Evolutionary conservation across 306 rosid species (phyloP), one percentile per base, ranked within the genome.

Genomic region (Macrotyloma uniflorum): DNA sequence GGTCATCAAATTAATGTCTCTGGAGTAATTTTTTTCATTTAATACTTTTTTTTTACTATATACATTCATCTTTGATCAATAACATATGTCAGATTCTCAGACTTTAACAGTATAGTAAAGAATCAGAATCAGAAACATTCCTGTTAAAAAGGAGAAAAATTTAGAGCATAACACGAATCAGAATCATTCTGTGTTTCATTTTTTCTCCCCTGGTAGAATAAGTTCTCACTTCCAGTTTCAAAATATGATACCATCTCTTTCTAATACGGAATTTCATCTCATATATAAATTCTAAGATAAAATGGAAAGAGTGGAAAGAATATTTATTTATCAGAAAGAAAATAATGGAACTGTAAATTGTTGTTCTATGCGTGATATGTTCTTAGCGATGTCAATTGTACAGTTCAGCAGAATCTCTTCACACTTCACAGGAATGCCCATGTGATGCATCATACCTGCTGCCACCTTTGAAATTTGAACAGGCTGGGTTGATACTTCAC

Each of bases 1-100:
- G 53, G n/a, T 86, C 82, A 80, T 80, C 75, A 76, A 28, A 50
- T 43, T 46, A 51, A 53, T 55, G 54, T 73, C 69, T 65, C 47
- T 8, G 1, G 3, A 2, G 5, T 15, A 30, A 19, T 1, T 64
- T 3, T 19, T 65, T 65, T 65, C 0, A 4, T 65, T 18, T 9
- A 8, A 9, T 63, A 15, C 8, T 30, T 14, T 32, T 26, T 61
- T 61, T 14, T 59, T 40, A 0, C 40, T 8, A 0, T n/a, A 23
- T 24, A 57, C 5, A 12, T 57, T 4, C 16, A 26, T 57, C 14
- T 20, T 12, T 53, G 6, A 19, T 53, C 28, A 2, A 22, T 18
- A 12, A 5, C 19, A 9, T 28, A 15, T 4, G 20, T 28, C 66
- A 28, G 38, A 30, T 36, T 62, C 71, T 66, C 19, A 3, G 11